Evolutionary conservation across 306 rosid species (phyloP), one percentile per base, ranked within the genome.

Genomic region (Abrus pulchellus): DNA sequence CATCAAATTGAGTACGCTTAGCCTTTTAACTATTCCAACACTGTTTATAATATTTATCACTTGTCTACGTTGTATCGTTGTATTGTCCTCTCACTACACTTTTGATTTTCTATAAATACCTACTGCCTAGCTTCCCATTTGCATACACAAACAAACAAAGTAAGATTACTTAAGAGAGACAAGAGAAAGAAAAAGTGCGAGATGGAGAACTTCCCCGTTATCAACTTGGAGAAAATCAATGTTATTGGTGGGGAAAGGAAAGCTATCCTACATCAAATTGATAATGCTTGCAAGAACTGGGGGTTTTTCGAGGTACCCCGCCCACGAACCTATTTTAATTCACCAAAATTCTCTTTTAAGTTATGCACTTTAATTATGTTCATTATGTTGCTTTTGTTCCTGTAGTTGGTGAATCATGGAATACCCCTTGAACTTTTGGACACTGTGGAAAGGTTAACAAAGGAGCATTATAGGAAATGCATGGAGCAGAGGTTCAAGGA

Each of bases 401-500:
- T 76, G 75, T 32, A 92, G 97, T 70, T 92, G 60, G 68, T 87
- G 88, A 90, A 84, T 50, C 97, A 90, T 76, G 89, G 94, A 28
- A 81, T 90, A 64, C 73, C 85, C 28, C 47, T 7, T 29, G 94
- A 92, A 55, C 44, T 90, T 9, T 6, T 92, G 83, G 97, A 92
- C 80, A 85, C 40, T 1, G 86, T 90, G 77, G 94, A 92, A 78
- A 90, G 61, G 86, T 38, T 92, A 79, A 85, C 94, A 5, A 92
- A 92, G 41, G 89, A 84, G 48, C 97, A 92, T 81, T 92, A 92
- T 81, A 84, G 49, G 70, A 87, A 82, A 71, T 85, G 89, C 56
- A 80, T 92, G 97, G 97, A 92, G 82, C 84, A 92, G 38, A 85
- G 90, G 81, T 92, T 92, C 90, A 88, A 82, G 44, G 92, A 92